Percentiles rank a stretch among this genome's conserved stretches.
Evolutionary conservation across 2,329 filamentous ascomycete genomes (phyloP).

Genomic region (Phyllosticta capitalensis): DNA sequence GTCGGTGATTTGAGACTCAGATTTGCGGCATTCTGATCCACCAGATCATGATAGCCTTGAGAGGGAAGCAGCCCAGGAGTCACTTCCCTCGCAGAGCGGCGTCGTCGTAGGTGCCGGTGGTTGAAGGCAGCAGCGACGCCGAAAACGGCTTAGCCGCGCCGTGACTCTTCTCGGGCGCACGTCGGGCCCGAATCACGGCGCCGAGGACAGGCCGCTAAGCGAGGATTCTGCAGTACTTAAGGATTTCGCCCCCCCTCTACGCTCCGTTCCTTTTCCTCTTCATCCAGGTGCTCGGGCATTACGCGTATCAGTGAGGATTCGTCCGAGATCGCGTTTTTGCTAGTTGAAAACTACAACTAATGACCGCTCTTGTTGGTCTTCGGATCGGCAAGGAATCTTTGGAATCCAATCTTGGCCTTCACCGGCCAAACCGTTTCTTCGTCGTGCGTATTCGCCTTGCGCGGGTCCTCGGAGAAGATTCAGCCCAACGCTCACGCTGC

Average conservation of each 20-base stretch:
- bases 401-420: slow-evolving; percentile 35
- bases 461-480: slow-evolving; percentile 44
- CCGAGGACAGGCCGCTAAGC: too few relatives aligned
- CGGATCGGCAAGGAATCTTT: slow-evolving; percentile 73
- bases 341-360: slow-evolving; percentile 77
- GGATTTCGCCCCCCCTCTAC: background rate
- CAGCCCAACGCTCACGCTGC: background rate
- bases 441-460: slow-evolving; percentile 37
- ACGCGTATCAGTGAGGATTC: slow-evolving; percentile 78
- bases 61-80: too few relatives aligned
- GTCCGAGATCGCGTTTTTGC: slow-evolving; percentile 83
- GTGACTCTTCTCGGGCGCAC: too few relatives aligned
- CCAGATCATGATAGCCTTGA: too few relatives aligned
- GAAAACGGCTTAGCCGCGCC: too few relatives aligned
- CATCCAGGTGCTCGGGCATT: slow-evolving; percentile 66
- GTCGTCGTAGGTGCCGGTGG: too few relatives aligned
- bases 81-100: too few relatives aligned
- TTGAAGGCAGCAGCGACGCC: too few relatives aligned
- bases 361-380: slow-evolving; percentile 67
- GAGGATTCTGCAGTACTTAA: slow-evolving; percentile 13
- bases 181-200: too few relatives aligned
- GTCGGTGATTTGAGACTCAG: too few relatives aligned
- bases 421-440: slow-evolving; percentile 35
- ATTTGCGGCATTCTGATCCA: too few relatives aligned
- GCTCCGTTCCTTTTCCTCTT: slow-evolving; percentile 23